Evolutionary conservation across 345 rosid genomes (phyloP), one percentile per base, ranked within the genome.

Genomic region (Capsella bursapastoris): DNA sequence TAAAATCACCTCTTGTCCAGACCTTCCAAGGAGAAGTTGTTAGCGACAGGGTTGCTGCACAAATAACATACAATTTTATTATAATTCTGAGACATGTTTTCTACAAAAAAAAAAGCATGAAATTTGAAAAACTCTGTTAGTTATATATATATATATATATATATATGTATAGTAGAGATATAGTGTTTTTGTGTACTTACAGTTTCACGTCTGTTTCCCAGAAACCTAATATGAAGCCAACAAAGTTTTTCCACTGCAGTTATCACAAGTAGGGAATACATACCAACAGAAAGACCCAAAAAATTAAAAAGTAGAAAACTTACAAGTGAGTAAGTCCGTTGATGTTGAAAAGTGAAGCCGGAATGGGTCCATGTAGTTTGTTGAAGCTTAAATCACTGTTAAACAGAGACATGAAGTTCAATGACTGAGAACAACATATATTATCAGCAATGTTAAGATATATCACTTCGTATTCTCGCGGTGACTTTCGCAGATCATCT

Each of bases 41-140:
- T 89, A 74, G 79, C 91, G 15, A 92, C 86, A 31, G 88, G 58
- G 79, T 86, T 92, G 27, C 93, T 92, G 88, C 48, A 76, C 10
- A 55, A 29, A 29, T 22, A 61, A 70, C 40, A 77, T 41, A 43
- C 44, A 52, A 22, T 45, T 55, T 47, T 27, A 7, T 51, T 18
- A 38, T 8, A 18, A 18, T 18, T 18, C 18, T 18, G 18, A 18
- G 0, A 18, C 18, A 18, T 18, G 18, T 18, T 0, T 18, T 18
- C 18, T 18, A 18, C 18, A 18, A 18, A 18, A 18, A 0, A 18
- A 18, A 18, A 18, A 18, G 0, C 18, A 18, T 18, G 18, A 18
- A 18, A 18, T 18, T 0, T 18, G 18, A 18, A 18, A 18, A 18
- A 18, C 18, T 18, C 18, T 18, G 18, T 18, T 18, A 18, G 18